Base-by-base conservation (phyloP, 306 rosid genomes). In the Malus domestica region DNA sequence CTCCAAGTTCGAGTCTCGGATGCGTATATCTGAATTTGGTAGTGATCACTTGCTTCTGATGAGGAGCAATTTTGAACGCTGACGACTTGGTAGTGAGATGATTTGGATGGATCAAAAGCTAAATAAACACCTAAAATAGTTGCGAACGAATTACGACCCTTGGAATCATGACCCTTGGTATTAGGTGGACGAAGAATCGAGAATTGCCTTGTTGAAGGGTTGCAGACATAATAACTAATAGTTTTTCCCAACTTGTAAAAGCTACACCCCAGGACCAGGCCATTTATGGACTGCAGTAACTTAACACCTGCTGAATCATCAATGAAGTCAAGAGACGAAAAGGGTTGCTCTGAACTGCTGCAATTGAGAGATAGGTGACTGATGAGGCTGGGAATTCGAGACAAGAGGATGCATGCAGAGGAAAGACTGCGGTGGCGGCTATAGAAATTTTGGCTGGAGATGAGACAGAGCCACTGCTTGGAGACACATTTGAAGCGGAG, bases 31-130 rank as follows among this genome's bases (percentile, higher is more conserved):
- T 67, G 72, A 67, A 83, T 72, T 18, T 67, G 87, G 44, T 30
- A 44, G 23, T 68, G n/a, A 5, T 49, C 6, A 19, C 27, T 2
- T 42, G 68, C 3, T 73, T 12, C 42, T 2, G 64, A 40, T 2
- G 27, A 51, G 7, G 52, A 14, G 19, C 59, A 22, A 20, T 22
- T 72, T 30, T 32, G 25, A 38, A 80, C 46, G 51, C 79, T 68
- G 22, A 80, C 35, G 46, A 83, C 79, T 73, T 73, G 71, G 76
- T 76, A 83, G 67, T 67, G 54, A 16, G 80, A 70, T 22, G 82
- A 83, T 27, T 63, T 72, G 10, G 23, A 46, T 14, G 82, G 82
- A 63, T 83, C 71, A 45, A 72, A 80, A 5, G 67, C 74, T 25
- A 83, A 54, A 64, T 61, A 23, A 8, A 68, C 49, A 33, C 66